phyloP scores from a whole-genome alignment of 2,329 filamentous ascomycete genomes.

The Pestalotiopsis sp. region DNA sequence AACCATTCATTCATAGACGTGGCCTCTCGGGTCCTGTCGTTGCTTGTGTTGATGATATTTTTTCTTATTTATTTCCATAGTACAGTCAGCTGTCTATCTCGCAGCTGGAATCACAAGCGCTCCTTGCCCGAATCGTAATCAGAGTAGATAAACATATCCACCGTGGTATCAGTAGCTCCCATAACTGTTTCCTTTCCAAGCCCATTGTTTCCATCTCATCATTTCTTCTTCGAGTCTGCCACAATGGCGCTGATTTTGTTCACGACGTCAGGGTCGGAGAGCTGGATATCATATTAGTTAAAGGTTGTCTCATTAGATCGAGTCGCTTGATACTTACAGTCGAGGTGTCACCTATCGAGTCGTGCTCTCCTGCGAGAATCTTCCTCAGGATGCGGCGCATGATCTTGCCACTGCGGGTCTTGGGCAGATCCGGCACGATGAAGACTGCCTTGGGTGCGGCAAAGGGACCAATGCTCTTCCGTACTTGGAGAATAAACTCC shows the following conservation, averaged over 20 bases:
- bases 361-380: slow-evolving; percentile 96
- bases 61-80: background rate
- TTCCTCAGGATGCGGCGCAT: slow-evolving; percentile 97
- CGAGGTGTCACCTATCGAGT: slow-evolving; percentile 90
- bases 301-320: background rate
- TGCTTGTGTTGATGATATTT: background rate
- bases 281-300: slow-evolving; percentile 46
- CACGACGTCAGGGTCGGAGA: slow-evolving; percentile 89
- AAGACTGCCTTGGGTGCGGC: slow-evolving; percentile 93
- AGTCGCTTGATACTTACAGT: slow-evolving; percentile 65
- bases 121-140: background rate
- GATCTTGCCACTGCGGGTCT: slow-evolving; percentile 98
- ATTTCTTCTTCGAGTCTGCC: slow-evolving; percentile 63
- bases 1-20: background rate
- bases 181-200: slow-evolving; percentile 7
- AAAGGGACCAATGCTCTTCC: slow-evolving; percentile 96
- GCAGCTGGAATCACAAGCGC: background rate
- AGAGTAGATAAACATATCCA: background rate
- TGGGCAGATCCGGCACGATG: slow-evolving; percentile 90
- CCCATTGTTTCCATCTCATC: slow-evolving; percentile 20
- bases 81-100: background rate
- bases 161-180: slow-evolving; percentile 15
- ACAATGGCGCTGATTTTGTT: slow-evolving; percentile 86
- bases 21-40: too few species aligned
- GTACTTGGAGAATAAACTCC: slow-evolving; percentile 91